Evolutionary conservation across 208 protist species (phyloP).

Genomic region (Leptomonas seymouri): DNA sequence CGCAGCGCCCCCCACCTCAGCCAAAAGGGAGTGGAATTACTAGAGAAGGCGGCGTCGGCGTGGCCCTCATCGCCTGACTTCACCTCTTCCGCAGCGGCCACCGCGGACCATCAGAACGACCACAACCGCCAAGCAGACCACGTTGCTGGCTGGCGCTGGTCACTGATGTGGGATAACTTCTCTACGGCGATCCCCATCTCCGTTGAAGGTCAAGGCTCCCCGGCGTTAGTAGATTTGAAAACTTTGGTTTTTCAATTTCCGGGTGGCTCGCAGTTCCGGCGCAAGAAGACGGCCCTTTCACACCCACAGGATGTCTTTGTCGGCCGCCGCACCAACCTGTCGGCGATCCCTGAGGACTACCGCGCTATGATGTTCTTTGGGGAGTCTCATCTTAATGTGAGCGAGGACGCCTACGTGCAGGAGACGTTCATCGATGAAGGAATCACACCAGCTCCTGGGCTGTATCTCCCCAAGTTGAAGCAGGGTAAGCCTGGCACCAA

Average conservation of each 20-base stretch:
- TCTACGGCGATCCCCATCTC: conserved; percentile 38
- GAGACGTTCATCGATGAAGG: conserved; percentile 10
- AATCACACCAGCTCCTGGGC: not conserved
- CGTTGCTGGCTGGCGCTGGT: conserved; percentile 42
- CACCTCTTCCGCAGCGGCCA: not conserved
- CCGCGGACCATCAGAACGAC: not conserved
- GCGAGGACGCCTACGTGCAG: conserved; percentile 19
- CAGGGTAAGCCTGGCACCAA: conserved; percentile 26
- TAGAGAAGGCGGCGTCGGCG: conserved; percentile 16
- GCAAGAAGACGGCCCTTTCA: conserved; percentile 2
- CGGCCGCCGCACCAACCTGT: not conserved
- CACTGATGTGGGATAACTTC: conserved; percentile 66
- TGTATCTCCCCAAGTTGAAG: conserved; percentile 1
- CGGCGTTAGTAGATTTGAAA: conserved; percentile 10
- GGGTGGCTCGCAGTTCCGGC: conserved; percentile 35
- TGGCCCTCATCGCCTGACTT: conserved; percentile 16
- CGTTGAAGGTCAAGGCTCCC: conserved; percentile 1
- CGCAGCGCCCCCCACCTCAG: conserved; percentile 25
- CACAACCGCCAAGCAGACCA: not conserved
- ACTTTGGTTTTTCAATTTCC: conserved; percentile 66
- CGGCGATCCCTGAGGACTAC: not conserved
- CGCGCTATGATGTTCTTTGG: not conserved
- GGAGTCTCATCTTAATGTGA: not conserved
- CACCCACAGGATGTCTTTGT: conserved; percentile 14
- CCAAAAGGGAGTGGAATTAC: conserved; percentile 5